Conservation (phyloP, 1,139 yeast species). For the Diutina pseudorugosa region DNA sequence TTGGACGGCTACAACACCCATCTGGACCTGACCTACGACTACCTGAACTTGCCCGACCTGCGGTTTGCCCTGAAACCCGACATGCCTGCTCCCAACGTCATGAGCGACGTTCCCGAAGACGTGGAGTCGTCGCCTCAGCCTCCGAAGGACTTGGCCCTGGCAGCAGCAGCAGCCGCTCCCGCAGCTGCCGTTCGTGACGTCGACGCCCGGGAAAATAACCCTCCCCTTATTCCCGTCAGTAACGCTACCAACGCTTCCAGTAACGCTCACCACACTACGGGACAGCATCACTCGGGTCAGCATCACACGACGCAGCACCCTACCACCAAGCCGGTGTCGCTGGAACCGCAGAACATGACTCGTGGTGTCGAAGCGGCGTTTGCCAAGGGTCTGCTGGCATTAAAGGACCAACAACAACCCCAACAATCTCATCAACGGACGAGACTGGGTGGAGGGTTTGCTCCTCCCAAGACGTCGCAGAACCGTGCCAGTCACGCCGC, state of each 20-base stretch:
- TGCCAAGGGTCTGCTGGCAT: not conserved
- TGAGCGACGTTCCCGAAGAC: not conserved
- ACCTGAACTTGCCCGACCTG: not conserved
- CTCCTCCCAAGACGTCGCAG: not conserved
- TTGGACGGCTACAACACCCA: not conserved
- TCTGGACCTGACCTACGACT: not conserved
- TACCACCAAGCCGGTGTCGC: not conserved
- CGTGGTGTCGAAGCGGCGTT: not conserved
- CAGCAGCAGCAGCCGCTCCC: not conserved
- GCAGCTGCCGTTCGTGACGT: not conserved
- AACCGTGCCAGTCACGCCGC: not conserved
- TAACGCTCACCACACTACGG: too few species aligned
- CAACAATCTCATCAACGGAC: not conserved
- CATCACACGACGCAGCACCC: too few species aligned
- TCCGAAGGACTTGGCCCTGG: not conserved
- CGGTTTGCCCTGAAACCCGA: not conserved
- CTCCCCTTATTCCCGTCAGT: not conserved
- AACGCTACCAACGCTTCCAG: not conserved
- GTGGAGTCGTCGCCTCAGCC: not conserved
- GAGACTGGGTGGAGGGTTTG: not conserved
- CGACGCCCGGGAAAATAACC: not conserved
- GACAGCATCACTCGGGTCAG: too few species aligned
- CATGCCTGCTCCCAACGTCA: not conserved
- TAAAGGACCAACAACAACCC: not conserved
- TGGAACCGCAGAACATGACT: not conserved